Evolutionary conservation across 768 basidiomycete genomes (phyloP).

Genomic region (Russula earlei): DNA sequence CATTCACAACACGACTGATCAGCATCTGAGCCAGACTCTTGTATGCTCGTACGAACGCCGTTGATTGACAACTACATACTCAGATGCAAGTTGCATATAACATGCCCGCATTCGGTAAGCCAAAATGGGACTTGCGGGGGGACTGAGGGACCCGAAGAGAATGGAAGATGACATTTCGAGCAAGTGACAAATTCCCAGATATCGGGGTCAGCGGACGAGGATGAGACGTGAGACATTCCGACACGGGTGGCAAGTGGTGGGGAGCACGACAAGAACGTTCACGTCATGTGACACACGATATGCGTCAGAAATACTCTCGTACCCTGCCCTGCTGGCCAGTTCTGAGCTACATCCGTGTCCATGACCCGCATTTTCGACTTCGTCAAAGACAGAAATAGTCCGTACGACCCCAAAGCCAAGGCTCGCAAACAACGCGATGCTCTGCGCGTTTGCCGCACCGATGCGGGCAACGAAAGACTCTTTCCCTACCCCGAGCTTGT

Average conservation of each 20-base stretch:
- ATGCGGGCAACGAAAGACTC: too few relatives aligned
- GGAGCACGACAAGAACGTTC: too few relatives aligned
- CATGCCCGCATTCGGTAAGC: slow-evolving; percentile 83
- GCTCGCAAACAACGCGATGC: too few relatives aligned
- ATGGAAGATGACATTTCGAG: slow-evolving; percentile 59
- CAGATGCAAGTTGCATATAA: slow-evolving; percentile 78
- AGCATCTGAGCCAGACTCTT: slow-evolving; percentile 37
- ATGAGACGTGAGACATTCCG: slow-evolving; percentile 14
- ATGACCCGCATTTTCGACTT: slow-evolving; percentile 68
- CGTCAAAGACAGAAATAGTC: slow-evolving; percentile 62
- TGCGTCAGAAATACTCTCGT: slow-evolving; percentile 3
- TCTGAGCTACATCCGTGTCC: background rate
- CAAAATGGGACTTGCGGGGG: slow-evolving; percentile 65
- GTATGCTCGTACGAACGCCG: background rate
- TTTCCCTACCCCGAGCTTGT: too few relatives aligned
- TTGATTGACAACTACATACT: slow-evolving; percentile 36
- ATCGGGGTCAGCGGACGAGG: slow-evolving; percentile 15
- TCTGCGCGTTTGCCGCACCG: too few relatives aligned
- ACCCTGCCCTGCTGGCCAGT: slow-evolving; percentile 2
- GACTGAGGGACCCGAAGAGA: slow-evolving; percentile 39
- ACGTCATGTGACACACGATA: too few relatives aligned
- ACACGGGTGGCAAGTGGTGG: too few relatives aligned
- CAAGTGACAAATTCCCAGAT: slow-evolving; percentile 81
- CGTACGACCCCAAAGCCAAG: slow-evolving; percentile 31
- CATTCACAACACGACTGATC: slow-evolving; percentile 73